Conservation (phyloP, 495 filamentous ascomycete species). For the Tricharina praecox region DNA sequence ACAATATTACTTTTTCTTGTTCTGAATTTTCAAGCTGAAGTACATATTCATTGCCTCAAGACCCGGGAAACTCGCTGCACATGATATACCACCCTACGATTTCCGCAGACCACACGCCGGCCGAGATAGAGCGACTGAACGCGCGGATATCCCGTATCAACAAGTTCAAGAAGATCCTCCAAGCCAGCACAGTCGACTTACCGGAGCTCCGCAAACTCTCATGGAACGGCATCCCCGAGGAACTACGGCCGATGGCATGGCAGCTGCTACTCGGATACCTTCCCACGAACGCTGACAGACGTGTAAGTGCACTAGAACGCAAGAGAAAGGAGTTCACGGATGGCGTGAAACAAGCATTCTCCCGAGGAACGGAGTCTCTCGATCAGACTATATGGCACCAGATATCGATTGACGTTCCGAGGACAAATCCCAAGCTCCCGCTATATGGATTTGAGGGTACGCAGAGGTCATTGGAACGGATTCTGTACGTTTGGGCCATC, state of each 20-base stretch:
- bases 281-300: conserved; percentile 79
- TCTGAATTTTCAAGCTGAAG: conserved; percentile 8
- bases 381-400: conserved; percentile 97
- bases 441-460: conserved; percentile 93
- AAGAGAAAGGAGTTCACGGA: conserved; percentile 96
- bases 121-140: conserved; percentile 66
- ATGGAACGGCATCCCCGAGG: conserved; percentile 86
- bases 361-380: conserved; percentile 51
- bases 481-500: conserved; percentile 95
- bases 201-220: conserved; percentile 66
- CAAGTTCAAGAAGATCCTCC: conserved; percentile 91
- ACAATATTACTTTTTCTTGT: too few species aligned
- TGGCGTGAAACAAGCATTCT: conserved; percentile 87
- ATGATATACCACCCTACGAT: conserved; percentile 74
- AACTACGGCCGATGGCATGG: conserved; percentile 96
- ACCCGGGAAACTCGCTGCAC: conserved; percentile 89
- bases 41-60: conserved; percentile 32
- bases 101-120: conserved; percentile 39
- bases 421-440: conserved; percentile 88
- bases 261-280: conserved; percentile 89
- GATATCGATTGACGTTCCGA: conserved; percentile 94
- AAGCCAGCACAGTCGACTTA: conserved; percentile 74
- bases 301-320: conserved; percentile 76
- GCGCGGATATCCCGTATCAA: conserved; percentile 87
- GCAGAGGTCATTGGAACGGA: conserved; percentile 79